Evolutionary conservation across 2,329 filamentous ascomycete genomes (phyloP).

Genomic region (Ophidiomyces ophidiicola): DNA sequence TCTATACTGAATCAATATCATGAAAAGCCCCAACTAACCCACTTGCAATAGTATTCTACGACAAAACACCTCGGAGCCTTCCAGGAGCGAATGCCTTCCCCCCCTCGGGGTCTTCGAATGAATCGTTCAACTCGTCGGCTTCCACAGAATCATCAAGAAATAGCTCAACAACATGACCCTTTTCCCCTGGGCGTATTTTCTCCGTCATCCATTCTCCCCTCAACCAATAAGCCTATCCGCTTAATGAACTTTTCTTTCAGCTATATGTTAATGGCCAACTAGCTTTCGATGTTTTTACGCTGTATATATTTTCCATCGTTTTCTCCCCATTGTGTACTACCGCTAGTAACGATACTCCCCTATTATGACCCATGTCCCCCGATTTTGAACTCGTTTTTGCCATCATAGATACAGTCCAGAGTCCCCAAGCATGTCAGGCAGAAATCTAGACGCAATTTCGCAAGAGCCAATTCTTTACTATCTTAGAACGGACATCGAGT

Average conservation of each 20-base stretch:
- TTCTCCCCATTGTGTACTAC: no score
- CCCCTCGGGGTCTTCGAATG: not conserved
- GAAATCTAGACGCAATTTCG: no score
- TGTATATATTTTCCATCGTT: not conserved
- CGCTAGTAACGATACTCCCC: slow-evolving; percentile 2
- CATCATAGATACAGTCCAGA: no score
- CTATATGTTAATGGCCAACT: no score
- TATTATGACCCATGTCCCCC: not conserved
- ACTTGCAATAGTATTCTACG: slow-evolving; percentile 9
- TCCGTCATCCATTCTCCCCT: no score
- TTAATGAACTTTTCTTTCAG: no score
- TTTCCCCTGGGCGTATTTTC: not conserved
- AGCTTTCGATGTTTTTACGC: not conserved
- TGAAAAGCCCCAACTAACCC: not conserved
- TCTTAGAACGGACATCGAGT: no score
- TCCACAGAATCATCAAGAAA: not conserved
- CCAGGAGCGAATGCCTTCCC: slow-evolving; percentile 12
- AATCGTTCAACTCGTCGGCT: not conserved
- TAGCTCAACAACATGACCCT: not conserved
- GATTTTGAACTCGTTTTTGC: not conserved
- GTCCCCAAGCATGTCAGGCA: no score
- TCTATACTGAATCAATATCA: not conserved
- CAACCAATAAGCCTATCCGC: no score
- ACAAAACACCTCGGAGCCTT: slow-evolving; percentile 9
- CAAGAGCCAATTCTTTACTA: no score